Conservation (phyloP, 768 basidiomycete genomes). For the Tricholoma flavovirens region DNA sequence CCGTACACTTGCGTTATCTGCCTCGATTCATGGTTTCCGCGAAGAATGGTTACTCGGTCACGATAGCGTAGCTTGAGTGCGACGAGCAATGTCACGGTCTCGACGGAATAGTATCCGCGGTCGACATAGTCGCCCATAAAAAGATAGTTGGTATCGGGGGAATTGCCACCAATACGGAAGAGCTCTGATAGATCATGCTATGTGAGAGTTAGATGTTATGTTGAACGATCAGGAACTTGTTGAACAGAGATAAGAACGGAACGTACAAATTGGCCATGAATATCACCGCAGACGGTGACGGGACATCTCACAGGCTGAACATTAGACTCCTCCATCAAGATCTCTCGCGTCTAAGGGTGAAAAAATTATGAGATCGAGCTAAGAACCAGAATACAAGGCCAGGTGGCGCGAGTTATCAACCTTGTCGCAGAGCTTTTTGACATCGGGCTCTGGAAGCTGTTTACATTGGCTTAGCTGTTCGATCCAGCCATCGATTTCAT, state of each 20-base stretch:
- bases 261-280: slow-evolving; percentile 99
- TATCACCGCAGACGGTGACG: slow-evolving; percentile 98
- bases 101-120: slow-evolving; percentile 98
- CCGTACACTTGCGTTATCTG: slow-evolving; percentile 99
- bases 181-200: slow-evolving; percentile 99
- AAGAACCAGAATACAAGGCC: slow-evolving; percentile 4
- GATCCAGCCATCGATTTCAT: slow-evolving; percentile 96
- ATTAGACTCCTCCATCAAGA: slow-evolving; percentile 98
- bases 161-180: slow-evolving; percentile 97
- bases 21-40: slow-evolving; percentile 97
- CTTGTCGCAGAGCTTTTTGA: slow-evolving; percentile 99
- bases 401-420: slow-evolving; percentile 34
- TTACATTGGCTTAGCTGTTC: slow-evolving; percentile 96
- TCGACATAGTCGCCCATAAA: slow-evolving; percentile 99
- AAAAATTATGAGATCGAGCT: slow-evolving; percentile 18
- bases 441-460: slow-evolving; percentile 90
- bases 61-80: slow-evolving; percentile 97
- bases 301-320: slow-evolving; percentile 98
- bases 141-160: slow-evolving; percentile 98
- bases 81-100: slow-evolving; percentile 96
- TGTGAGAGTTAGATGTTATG: slow-evolving; percentile 4
- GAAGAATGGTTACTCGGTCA: slow-evolving; percentile 94
- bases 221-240: slow-evolving; percentile 11
- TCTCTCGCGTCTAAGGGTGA: slow-evolving; percentile 79
- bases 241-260: slow-evolving; percentile 15